Conservation (phyloP, 1,284 basidiomycete species). For the Phaffia rhodozyma region DNA sequence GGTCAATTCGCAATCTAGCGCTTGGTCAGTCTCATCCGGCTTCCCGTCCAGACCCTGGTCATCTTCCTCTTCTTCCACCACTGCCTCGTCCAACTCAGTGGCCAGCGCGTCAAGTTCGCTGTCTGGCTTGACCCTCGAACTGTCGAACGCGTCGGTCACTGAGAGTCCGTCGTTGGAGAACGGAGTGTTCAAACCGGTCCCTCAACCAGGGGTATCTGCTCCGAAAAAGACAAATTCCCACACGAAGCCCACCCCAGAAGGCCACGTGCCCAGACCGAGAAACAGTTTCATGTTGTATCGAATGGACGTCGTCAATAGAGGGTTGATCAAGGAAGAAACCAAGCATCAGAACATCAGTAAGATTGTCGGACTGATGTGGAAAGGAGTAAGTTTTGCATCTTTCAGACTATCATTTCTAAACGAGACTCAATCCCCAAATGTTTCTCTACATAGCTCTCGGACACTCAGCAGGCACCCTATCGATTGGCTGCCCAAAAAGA, state of each 20-base stretch:
- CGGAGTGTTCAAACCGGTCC: slow-evolving; percentile 9
- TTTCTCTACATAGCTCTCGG: neutral
- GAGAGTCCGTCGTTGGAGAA: too few relatives aligned
- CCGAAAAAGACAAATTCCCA: slow-evolving; percentile 14
- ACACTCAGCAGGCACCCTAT: slow-evolving; percentile 7
- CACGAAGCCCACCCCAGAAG: slow-evolving; percentile 10
- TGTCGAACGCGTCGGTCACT: too few relatives aligned
- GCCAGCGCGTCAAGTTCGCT: too few relatives aligned
- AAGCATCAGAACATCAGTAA: slow-evolving; percentile 16
- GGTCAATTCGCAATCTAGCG: too few relatives aligned
- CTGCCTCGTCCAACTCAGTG: too few relatives aligned
- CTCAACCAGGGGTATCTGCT: slow-evolving; percentile 9
- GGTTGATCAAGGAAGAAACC: slow-evolving; percentile 12
- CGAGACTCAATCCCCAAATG: neutral
- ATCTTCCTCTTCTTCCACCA: too few relatives aligned
- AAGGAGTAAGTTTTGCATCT: neutral
- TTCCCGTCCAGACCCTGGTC: too few relatives aligned
- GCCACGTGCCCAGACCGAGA: slow-evolving; percentile 13
- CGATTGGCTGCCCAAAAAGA: neutral
- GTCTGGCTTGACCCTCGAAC: too few relatives aligned
- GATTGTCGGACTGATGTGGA: slow-evolving; percentile 15
- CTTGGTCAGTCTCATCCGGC: too few relatives aligned
- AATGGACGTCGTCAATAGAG: slow-evolving; percentile 11
- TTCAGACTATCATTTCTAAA: too few relatives aligned
- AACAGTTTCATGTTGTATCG: slow-evolving; percentile 16